phyloP scores from a whole-genome alignment of 1,284 basidiomycete genomes.

The Heimioporus retisporus region DNA sequence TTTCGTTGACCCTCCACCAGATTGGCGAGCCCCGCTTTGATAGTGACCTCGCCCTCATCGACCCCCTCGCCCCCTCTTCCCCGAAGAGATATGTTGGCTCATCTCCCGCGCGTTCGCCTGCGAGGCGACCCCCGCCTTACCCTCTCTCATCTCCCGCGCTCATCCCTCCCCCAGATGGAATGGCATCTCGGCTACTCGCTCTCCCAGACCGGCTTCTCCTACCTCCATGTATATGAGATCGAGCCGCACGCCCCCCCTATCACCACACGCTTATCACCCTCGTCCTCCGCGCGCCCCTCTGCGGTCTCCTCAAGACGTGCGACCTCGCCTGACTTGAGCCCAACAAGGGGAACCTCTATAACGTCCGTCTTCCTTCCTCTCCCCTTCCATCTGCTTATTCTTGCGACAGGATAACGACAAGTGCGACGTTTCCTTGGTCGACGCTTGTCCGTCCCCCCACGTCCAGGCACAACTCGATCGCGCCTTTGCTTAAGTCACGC shows the following conservation, averaged over 20 bases:
- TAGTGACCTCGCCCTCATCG: constrained; percentile 73
- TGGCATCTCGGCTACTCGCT: constrained; percentile 91
- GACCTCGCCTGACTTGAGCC: constrained; percentile 88
- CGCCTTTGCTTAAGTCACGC: constrained; percentile 61
- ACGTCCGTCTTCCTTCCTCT: constrained; percentile 63
- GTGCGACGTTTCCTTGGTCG: constrained; percentile 83
- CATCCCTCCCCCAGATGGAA: constrained; percentile 68
- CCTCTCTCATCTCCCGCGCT: no score
- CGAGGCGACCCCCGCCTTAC: constrained; percentile 65
- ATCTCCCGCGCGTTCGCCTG: constrained; percentile 84
- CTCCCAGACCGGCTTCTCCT: constrained; percentile 88
- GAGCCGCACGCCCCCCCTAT: constrained; percentile 51
- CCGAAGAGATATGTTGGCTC: constrained; percentile 89
- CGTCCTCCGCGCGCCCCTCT: constrained; percentile 77
- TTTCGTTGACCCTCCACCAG: constrained; percentile 51
- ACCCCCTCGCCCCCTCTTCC: constrained; percentile 66
- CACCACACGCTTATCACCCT: constrained; percentile 69
- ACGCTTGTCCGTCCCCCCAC: constrained; percentile 72
- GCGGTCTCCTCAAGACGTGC: constrained; percentile 86
- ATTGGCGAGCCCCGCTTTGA: constrained; percentile 94
- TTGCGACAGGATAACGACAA: constrained; percentile 85
- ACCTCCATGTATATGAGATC: constrained; percentile 74
- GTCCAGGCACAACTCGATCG: constrained; percentile 72
- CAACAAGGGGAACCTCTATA: constrained; percentile 75
- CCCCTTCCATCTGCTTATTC: constrained; percentile 22